Evolutionary conservation across 2,329 filamentous ascomycete genomes (phyloP), one percentile per base, ranked within the genome.

Genomic region (Fusarium irregulare): DNA sequence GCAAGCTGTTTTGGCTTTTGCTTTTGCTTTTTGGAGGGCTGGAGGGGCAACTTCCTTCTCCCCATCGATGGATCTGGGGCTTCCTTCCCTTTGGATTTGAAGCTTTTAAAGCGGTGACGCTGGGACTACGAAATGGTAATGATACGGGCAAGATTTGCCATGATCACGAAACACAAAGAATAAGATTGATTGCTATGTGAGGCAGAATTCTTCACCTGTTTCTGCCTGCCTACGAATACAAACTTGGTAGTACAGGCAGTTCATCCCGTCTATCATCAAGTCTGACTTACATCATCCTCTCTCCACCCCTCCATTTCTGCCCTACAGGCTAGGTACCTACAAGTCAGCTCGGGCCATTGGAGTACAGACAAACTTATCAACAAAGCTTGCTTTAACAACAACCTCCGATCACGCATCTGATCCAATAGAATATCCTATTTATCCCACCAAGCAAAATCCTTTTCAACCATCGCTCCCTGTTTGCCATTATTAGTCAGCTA

Each of bases 271-370:
- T 53, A 42, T 30, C 45, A n/a, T 37, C 59, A 64, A 27, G 40
- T 46, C 51, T 25, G 34, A 65, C 62, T 66, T 66, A 66, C 56
- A 62, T 53, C 56, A 67, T 67, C 28, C 16, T 47, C 56, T 37
- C 14, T 45, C 45, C 37, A 55, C 48, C 61, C 59, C 58, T 56
- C 59, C 49, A 62, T 61, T 61, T 63, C 53, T 59, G 60, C 62
- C 53, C 60, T 65, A 65, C 41, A 32, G 30, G 30, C 56, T 23
- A 23, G 21, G 21, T 23, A 23, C 21, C 21, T 21, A 42, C 32
- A n/a, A 56, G 13, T n/a, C 32, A 62, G 42, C 57, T 63, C 34
- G 18, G 60, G 37, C 60, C 49, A 27, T 53, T 37, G 32, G 16
- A 16, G 32, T 41, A 40, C 23, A 53, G 37, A 23, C 32, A 46